Evolutionary conservation across 164 flowering plant species (phyloP).

Genomic region (Vitis cinerea): DNA sequence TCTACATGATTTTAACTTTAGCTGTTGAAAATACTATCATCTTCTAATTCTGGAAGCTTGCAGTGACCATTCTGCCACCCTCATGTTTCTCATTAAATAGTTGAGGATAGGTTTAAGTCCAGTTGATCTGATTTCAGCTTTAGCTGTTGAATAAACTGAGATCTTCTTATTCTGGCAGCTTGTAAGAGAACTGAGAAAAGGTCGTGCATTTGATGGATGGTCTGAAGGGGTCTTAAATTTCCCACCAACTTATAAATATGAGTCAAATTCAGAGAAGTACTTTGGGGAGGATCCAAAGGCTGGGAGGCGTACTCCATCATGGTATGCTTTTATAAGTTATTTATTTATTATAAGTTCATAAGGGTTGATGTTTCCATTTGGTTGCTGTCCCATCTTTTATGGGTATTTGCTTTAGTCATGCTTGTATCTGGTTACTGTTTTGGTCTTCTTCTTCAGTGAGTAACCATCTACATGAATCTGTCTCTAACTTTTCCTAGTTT

Average conservation of each 20-base stretch:
- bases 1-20: no score
- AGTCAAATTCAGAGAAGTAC: conserved; percentile 68
- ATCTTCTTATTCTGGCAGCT: conserved; percentile 51
- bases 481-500: no score
- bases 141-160: conserved; percentile 2
- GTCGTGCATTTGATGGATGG: conserved; percentile 95
- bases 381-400: not conserved
- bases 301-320: conserved; percentile 94
- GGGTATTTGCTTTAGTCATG: not conserved
- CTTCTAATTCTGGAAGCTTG: no score
- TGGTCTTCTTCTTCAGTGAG: not conserved
- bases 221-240: conserved; percentile 74
- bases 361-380: not conserved
- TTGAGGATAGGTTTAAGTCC: not conserved
- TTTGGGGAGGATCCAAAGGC: conserved; percentile 69
- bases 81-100: not conserved
- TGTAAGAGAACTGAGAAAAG: conserved; percentile 62
- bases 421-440: not conserved
- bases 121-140: conserved; percentile 3
- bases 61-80: not conserved
- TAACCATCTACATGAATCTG: no score
- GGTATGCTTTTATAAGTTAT: conserved; percentile 43
- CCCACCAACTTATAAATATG: conserved; percentile 94
- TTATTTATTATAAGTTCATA: not conserved
- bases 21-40: no score